Base-by-base conservation (phyloP, 805 yeast genomes). In the Yamadazyma tumulicola region DNA sequence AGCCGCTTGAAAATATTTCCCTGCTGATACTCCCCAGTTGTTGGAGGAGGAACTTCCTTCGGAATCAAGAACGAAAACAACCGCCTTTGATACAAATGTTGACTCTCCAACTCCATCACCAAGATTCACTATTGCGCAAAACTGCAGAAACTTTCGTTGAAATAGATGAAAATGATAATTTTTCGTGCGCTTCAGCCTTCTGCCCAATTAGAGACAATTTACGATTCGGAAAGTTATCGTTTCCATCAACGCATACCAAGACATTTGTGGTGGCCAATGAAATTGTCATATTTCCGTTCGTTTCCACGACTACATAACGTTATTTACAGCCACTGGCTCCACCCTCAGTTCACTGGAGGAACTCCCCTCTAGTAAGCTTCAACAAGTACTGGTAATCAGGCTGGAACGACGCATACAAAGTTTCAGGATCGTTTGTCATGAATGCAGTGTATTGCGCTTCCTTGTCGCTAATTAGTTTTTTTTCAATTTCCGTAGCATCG, bases 321-420 rank as follows among this genome's bases (percentile, higher is more conserved):
- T n/a, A n/a, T n/a, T n/a, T n/a, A n/a, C n/a, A n/a, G n/a, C n/a
- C n/a, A n/a, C n/a, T n/a, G n/a, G n/a, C n/a, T n/a, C n/a, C n/a
- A n/a, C n/a, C n/a, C n/a, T n/a, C n/a, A n/a, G n/a, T n/a, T n/a
- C n/a, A n/a, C n/a, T n/a, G n/a, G n/a, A 29, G 5, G 12, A 29
- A 29, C 10, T 29, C 25, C 5, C 32, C 32, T 6, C 15, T 20
- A 6, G 24, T 5, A 20, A 29, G 18, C n/a, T 16, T 19, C 5
- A 19, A 10, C 16, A 20, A 17, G 10, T n/a, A 14, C 11, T 11
- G 6, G 12, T 64, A 68, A 39, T 83, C 89, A 2, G 83, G 78
- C 58, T 82, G 88, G 57, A 83, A 81, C 47, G 84, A 93, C 29
- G 78, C 66, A 59, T 78, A 85, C 39, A 84, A 57, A 4, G 81